phyloP scores from a whole-genome alignment of 1,284 basidiomycete genomes.

The Austropuccinia psidii region DNA sequence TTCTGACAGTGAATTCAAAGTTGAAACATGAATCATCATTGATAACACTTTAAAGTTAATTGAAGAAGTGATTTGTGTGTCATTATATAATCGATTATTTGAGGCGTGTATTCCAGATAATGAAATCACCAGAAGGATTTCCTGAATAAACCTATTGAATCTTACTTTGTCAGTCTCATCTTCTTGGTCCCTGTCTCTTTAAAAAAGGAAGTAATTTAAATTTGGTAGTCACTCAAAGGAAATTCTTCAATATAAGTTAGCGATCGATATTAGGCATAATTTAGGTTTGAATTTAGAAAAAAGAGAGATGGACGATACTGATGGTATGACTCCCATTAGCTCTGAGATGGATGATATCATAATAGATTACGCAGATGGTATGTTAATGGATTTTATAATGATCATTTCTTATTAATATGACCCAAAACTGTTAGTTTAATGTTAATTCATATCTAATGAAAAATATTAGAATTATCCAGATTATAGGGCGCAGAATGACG shows the following conservation, averaged over 20 bases:
- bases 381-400: not conserved
- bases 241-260: not conserved
- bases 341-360: slow-evolving; percentile 23
- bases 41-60: slow-evolving; percentile 32
- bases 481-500: slow-evolving; percentile 28
- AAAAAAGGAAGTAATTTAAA: no score
- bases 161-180: slow-evolving; percentile 20
- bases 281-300: slow-evolving; percentile 34
- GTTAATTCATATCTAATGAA: not conserved
- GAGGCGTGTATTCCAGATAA: slow-evolving; percentile 2
- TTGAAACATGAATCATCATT: slow-evolving; percentile 15
- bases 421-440: not conserved
- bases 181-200: not conserved
- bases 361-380: slow-evolving; percentile 2
- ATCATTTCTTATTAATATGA: no score
- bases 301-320: slow-evolving; percentile 35
- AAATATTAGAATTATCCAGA: slow-evolving; percentile 8
- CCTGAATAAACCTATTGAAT: slow-evolving; percentile 14
- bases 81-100: slow-evolving; percentile 34
- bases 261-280: slow-evolving; percentile 4
- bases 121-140: slow-evolving; percentile 15
- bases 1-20: not conserved
- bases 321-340: slow-evolving; percentile 8
- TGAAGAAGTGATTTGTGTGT: slow-evolving; percentile 25
- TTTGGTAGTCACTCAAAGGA: not conserved